These are phyloP conservation scores for Melaleuca quinquenervia DNA, from an alignment of 345 rosid genomes.

Conservation along the genomic window DNA sequence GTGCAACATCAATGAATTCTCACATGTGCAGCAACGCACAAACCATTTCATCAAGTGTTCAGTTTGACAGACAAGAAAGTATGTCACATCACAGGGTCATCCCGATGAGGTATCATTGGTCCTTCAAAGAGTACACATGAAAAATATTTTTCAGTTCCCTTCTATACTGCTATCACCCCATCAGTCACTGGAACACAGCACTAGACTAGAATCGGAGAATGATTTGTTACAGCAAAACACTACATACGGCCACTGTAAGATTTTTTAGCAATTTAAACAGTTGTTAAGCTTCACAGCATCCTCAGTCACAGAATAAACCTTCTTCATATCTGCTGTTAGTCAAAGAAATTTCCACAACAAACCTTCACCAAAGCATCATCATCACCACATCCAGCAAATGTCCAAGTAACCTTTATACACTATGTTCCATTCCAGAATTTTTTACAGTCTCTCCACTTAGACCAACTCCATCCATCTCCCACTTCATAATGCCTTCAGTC, in stretches of 20 bases:
- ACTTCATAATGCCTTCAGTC: background rate
- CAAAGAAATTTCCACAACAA: background rate
- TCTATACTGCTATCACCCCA: background rate
- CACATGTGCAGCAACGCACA: too few species aligned
- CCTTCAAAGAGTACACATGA: too few species aligned
- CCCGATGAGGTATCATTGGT: too few species aligned
- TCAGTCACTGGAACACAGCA: background rate
- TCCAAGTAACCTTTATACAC: background rate
- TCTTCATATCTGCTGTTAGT: background rate
- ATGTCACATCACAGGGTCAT: too few species aligned
- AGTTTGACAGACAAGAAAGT: too few species aligned
- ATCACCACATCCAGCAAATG: background rate
- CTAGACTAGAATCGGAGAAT: background rate
- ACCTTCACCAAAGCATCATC: background rate
- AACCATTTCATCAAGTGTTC: too few species aligned
- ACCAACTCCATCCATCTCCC: background rate
- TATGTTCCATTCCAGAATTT: background rate
- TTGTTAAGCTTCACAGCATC: background rate
- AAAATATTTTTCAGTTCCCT: too few species aligned
- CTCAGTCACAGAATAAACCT: background rate
- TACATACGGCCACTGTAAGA: background rate
- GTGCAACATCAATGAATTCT: too few species aligned
- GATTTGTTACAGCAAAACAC: background rate
- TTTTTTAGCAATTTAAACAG: background rate
- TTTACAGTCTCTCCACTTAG: background rate